phyloP scores from a whole-genome alignment of 2,329 filamentous ascomycete genomes.

The Furcasterigmium sp. region DNA sequence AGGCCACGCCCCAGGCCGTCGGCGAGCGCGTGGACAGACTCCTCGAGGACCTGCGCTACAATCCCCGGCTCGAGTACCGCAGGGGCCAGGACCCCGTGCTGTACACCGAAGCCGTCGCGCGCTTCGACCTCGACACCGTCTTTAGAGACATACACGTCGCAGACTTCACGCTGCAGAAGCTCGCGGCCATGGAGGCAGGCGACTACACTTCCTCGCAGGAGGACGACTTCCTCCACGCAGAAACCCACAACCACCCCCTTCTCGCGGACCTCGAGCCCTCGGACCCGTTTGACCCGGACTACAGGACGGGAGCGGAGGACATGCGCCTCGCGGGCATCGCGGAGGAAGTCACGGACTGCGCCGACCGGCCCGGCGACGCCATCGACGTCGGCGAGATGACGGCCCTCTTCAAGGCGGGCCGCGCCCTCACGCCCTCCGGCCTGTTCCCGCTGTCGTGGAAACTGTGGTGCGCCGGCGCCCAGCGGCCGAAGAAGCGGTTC shows the following conservation, averaged over 20 bases:
- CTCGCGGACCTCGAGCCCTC: background rate
- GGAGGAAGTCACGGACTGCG: background rate
- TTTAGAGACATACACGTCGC: background rate
- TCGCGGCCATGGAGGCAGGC: background rate
- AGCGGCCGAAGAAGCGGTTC: slow-evolving; percentile 31
- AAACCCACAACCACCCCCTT: background rate
- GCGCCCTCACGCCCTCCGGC: background rate
- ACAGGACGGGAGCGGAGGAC: background rate
- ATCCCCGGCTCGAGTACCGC: background rate
- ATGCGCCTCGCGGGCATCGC: background rate
- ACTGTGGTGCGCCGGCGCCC: background rate
- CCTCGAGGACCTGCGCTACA: background rate
- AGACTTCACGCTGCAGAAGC: background rate
- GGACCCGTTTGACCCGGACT: background rate
- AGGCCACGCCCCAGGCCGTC: background rate
- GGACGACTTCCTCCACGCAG: background rate
- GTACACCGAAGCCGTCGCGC: background rate
- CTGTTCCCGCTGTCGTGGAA: background rate
- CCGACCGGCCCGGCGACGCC: background rate
- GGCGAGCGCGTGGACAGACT: background rate
- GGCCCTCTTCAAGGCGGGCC: background rate
- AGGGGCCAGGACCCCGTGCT: background rate
- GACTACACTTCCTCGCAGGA: background rate
- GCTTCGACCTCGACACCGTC: background rate
- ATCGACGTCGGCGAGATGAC: background rate